A percentile compares a stretch with the other conserved stretches of the same genome.
Evolutionary conservation across 2,329 filamentous ascomycete species (phyloP).

Genomic region (Sporothrix mexicana): DNA sequence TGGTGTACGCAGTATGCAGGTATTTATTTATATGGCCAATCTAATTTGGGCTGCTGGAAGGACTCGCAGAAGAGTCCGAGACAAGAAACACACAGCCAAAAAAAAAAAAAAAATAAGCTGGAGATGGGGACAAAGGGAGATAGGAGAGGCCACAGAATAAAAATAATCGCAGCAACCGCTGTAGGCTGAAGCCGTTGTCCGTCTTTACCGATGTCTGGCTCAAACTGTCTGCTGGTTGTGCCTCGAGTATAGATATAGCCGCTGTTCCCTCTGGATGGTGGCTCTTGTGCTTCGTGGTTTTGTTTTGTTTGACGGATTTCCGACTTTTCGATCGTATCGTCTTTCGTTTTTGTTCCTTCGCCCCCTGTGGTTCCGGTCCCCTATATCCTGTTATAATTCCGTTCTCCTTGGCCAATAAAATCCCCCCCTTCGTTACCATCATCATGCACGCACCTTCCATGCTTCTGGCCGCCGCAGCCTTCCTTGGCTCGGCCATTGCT

Average conservation of each 20-base stretch:
- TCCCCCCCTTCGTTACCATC: not conserved
- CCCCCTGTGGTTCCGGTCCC: not conserved
- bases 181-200: not conserved
- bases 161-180: no score
- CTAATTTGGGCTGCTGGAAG: not conserved
- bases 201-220: not conserved
- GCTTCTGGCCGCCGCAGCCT: constrained; percentile 20
- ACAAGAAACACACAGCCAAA: not conserved
- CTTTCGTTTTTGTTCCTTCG: not conserved
- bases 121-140: no score
- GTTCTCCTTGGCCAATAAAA: no score
- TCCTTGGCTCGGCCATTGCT: constrained; percentile 15
- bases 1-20: not conserved
- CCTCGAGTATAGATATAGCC: constrained; percentile 1
- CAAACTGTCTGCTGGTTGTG: not conserved
- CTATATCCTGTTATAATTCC: not conserved
- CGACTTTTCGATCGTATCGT: not conserved
- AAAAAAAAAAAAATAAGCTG: no score
- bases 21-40: not conserved
- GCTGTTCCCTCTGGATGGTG: not conserved
- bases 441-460: constrained; percentile 19
- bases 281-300: not conserved
- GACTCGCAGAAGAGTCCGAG: constrained; percentile 1
- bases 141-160: no score
- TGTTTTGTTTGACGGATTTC: not conserved